A percentile compares a stretch with the other conserved stretches of the same genome.
Evolutionary conservation across 805 yeast species (phyloP).

Genomic region (Phaffomyces thermotolerans): DNA sequence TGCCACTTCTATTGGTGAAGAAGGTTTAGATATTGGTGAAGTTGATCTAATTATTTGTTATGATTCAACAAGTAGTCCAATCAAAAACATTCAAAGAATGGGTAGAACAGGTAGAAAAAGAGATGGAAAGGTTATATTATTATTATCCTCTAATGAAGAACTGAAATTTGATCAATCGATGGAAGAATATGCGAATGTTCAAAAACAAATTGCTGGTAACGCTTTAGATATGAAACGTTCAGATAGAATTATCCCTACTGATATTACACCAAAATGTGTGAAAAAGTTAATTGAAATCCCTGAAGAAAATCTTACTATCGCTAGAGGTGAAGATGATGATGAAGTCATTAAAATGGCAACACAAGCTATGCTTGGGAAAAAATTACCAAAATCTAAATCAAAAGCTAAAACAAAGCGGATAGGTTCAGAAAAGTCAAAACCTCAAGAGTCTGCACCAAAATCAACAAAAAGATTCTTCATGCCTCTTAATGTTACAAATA

Average conservation of each 20-base stretch:
- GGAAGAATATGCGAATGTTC: constrained; percentile 76
- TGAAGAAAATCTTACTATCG: constrained; percentile 53
- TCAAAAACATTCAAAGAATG: constrained; percentile 90
- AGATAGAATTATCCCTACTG: constrained; percentile 63
- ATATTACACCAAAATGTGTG: constrained; percentile 47
- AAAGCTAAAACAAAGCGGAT: constrained; percentile 7
- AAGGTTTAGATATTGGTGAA: constrained; percentile 97
- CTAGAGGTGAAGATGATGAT: constrained; percentile 51
- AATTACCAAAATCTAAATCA: constrained; percentile 10
- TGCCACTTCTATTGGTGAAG: constrained; percentile 97
- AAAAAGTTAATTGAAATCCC: constrained; percentile 58
- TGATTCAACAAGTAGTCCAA: constrained; percentile 91
- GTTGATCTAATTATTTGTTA: constrained; percentile 90
- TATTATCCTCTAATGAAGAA: constrained; percentile 74
- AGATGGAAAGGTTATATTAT: constrained; percentile 71
- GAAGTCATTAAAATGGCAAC: constrained; percentile 65
- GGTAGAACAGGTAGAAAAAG: constrained; percentile 97
- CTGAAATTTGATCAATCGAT: constrained; percentile 75
- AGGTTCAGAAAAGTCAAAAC: background rate
- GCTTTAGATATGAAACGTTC: constrained; percentile 38
- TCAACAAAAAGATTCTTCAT: constrained; percentile 50
- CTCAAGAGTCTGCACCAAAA: constrained; percentile 16
- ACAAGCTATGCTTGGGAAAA: constrained; percentile 46
- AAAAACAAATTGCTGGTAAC: constrained; percentile 52
- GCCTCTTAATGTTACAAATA: constrained; percentile 59